Evolutionary conservation across 176 grass and related monocot species (phyloP), one percentile per base, ranked within the genome.

Genomic region (Bonia amplexicaulis): DNA sequence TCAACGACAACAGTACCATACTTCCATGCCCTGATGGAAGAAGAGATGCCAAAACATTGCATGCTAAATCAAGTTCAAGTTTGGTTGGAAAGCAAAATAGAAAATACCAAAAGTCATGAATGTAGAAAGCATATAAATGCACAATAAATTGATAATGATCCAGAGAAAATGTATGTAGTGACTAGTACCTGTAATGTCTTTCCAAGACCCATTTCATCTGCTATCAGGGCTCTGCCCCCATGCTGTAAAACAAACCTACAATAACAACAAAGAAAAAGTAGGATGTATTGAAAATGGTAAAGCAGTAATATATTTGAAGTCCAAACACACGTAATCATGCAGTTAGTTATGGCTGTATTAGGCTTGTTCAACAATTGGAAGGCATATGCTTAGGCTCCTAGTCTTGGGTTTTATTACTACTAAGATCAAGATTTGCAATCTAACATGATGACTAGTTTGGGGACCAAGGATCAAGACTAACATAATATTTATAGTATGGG

Each of bases 191-290:
- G 96, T 71, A 98, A 85, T 84, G 96, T 98, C 85, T 98, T 98
- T 77, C 96, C 96, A 80, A 98, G 96, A 93, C 96, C 96, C 96
- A 95, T 98, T 85, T 98, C 96, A 93, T 98, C 96, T 70, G 93
- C 93, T 90, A 98, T 84, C 73, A 98, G 85, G 48, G 64, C 91
- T 76, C 95, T 92, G 65, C 89, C 95, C 75, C 93, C 93, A 73
- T 98, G 95, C 62, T 98, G 89, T 88, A 98, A 89, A 59, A 85
- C 83, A 90, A 98, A 98, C 86, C 95, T 97, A 74, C 77, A 75
- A 72, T 27, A 64, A 49, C 63, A 71, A 76, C 12, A 26, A 67
- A 52, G 5, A 45, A 62, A 54, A 16, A 70, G 77, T 80, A 84
- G 16, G 64, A 73, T 68, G 31, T 54, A 47, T 66, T 67, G 6